phyloP scores from a whole-genome alignment of 148 eudicot species.

The Cornus kousa region DNA sequence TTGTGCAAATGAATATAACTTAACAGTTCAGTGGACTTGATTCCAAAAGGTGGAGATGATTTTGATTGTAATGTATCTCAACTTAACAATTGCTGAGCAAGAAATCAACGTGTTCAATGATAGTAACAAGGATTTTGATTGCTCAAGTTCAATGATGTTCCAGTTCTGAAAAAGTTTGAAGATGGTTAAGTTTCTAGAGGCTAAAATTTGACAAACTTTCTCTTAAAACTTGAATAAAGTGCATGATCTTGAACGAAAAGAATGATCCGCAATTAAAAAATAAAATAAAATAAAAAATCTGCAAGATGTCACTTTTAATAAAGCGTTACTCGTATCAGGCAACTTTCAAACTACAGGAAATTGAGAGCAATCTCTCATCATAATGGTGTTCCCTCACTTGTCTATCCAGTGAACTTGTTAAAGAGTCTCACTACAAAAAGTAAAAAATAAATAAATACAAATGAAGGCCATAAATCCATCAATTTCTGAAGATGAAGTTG shows the following conservation, averaged over 20 bases:
- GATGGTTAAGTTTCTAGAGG: no score
- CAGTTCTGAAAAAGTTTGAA: neutral
- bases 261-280: neutral
- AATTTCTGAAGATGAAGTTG: slow-evolving; percentile 14
- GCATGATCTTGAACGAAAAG: neutral
- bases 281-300: neutral
- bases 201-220: neutral
- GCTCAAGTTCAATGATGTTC: no score
- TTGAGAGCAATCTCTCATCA: neutral
- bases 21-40: no score
- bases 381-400: neutral
- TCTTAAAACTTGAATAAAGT: neutral
- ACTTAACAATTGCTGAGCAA: neutral
- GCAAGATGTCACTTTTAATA: neutral
- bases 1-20: neutral
- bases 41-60: no score
- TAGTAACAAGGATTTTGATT: neutral
- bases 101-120: neutral
- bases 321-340: neutral
- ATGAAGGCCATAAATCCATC: neutral
- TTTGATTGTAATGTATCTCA: neutral
- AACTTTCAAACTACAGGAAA: neutral
- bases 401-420: no score
- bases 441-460: no score
- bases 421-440: no score